Evolutionary conservation across 495 filamentous ascomycete species (phyloP), one percentile per base, ranked within the genome.

Genomic region (Thozetella sp.): DNA sequence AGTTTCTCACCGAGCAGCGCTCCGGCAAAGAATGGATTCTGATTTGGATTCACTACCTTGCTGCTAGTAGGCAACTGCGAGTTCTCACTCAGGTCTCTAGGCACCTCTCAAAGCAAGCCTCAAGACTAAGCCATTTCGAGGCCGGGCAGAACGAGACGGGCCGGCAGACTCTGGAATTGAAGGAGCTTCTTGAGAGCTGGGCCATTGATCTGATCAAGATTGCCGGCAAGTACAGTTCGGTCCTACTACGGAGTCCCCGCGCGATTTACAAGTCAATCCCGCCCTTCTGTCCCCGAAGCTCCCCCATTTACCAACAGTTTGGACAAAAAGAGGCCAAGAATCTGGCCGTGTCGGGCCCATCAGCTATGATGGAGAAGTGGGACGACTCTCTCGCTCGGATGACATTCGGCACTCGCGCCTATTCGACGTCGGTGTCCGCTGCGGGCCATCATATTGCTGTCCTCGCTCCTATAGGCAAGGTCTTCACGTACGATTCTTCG

Each of bases 301-400:
- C 61, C 23, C 56, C 58, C 2, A 45, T 63, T 0, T 63, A 59
- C 10, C 24, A 53, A 20, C 1, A 51, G 3, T 63, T 63, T 15
- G 61, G 61, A 0, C 40, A 53, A 25, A 2, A 2, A 37, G 57
- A 63, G 23, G 45, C 23, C 9, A 56, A 52, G n/a, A 46, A 45
- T 6, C 46, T 63, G 24, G 1, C 37, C 0, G 17, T 63, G 2
- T 46, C 20, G 4, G 53, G 61, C 0, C 22, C 30, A 23, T 56
- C n/a, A n/a, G n/a, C n/a, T n/a, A n/a, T 57, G 24, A 43, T 34
- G 4, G 25, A 59, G 4, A 52, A 19, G n/a, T 63, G 61, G 61
- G 53, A 60, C 20, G 61, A 60, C 26, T 63, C 13, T 13, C 53
- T 63, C 22, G 61, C 61, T 0, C 57, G 61, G 6, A 52, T 63